Evolutionary conservation across 441 rosid species (phyloP).

Genomic region (Macaranga tanarius): DNA sequence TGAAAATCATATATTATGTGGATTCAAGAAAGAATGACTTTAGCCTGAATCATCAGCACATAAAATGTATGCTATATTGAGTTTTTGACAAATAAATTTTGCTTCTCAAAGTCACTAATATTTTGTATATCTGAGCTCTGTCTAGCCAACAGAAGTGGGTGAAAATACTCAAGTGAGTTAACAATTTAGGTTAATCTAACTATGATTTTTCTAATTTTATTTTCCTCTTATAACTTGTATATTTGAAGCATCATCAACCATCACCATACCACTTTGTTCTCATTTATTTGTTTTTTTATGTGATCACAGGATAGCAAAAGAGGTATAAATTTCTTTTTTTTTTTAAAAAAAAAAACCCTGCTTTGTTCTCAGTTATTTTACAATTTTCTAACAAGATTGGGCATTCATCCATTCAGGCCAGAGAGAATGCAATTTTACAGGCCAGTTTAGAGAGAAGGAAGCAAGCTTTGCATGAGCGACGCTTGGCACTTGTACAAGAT

Average conservation of each 20-base stretch:
- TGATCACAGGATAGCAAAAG: slow-evolving; percentile 76
- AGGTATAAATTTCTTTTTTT: slow-evolving; percentile 57
- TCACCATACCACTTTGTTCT: not conserved
- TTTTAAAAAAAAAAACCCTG: slow-evolving; percentile 17
- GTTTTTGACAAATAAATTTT: not conserved
- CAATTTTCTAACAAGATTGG: slow-evolving; percentile 25
- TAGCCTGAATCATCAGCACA: not conserved
- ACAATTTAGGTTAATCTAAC: too few relatives aligned
- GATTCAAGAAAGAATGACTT: not conserved
- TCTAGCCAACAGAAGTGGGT: too few relatives aligned
- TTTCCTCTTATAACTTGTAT: not conserved
- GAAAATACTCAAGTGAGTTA: too few relatives aligned
- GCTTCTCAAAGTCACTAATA: not conserved
- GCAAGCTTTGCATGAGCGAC: slow-evolving; percentile 96
- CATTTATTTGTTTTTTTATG: not conserved
- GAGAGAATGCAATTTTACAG: slow-evolving; percentile 96
- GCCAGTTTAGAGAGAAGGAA: slow-evolving; percentile 98
- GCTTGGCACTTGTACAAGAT: slow-evolving; percentile 97
- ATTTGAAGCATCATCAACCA: slow-evolving; percentile 9
- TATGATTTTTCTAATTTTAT: too few relatives aligned
- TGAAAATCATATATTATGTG: not conserved
- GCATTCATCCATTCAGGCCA: slow-evolving; percentile 54
- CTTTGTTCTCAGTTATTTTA: slow-evolving; percentile 11
- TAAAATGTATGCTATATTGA: not conserved
- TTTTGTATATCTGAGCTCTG: not conserved